phyloP scores from a whole-genome alignment of 2,329 filamentous ascomycete species.

The Sporothrix humicola region DNA sequence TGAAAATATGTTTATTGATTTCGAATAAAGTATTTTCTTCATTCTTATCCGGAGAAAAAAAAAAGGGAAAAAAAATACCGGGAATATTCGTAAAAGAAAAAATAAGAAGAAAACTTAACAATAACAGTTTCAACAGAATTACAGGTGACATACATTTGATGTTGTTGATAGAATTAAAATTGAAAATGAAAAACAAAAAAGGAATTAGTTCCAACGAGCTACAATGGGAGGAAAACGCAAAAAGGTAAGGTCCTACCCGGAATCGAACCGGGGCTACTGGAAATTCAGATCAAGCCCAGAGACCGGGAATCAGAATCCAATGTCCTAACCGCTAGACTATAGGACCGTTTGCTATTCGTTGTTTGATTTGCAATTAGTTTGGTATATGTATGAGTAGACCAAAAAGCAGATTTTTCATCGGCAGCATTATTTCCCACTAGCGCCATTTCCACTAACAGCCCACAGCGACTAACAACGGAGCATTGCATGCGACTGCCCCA shows the following conservation, averaged over 20 bases:
- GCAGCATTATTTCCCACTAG: neutral
- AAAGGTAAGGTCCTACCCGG: conserved; percentile 32
- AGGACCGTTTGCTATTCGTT: conserved; percentile 20
- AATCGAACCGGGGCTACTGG: conserved; percentile 34
- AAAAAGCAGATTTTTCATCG: neutral
- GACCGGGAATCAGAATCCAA: conserved; percentile 23
- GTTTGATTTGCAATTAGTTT: neutral
- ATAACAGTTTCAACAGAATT: too few species aligned
- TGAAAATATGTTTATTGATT: too few species aligned
- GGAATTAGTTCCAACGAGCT: too few species aligned
- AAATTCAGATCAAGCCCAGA: conserved; percentile 17
- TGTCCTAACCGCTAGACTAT: conserved; percentile 33
- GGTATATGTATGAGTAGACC: neutral
- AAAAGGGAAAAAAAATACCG: too few species aligned
- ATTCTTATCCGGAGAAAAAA: too few species aligned
- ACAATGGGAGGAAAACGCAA: too few species aligned
- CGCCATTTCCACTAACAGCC: neutral
- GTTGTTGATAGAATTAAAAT: too few species aligned
- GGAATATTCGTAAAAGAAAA: too few species aligned
- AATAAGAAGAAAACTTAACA: too few species aligned
- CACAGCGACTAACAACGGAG: neutral
- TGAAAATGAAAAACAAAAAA: too few species aligned
- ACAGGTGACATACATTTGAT: too few species aligned
- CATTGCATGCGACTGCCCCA: neutral
- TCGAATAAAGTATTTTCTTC: too few species aligned